Percentiles rank a stretch among this genome's conserved stretches.
Evolutionary conservation across 495 filamentous ascomycete genomes (phyloP).

Genomic region (Mytilinidion resinicola): DNA sequence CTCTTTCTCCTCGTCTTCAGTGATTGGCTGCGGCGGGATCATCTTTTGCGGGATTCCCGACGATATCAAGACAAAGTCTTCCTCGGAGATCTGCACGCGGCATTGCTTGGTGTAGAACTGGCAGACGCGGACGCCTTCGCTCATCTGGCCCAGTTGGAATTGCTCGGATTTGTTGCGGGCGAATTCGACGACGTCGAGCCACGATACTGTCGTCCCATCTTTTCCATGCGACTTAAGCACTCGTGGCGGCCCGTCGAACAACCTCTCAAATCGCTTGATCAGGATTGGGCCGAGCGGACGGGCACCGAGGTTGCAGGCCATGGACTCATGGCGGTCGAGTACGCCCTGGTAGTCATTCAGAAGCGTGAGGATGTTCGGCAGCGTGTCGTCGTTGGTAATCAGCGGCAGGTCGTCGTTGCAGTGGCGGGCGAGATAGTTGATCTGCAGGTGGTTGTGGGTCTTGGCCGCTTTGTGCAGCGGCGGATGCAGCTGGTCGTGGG

Average conservation of each 20-base stretch:
- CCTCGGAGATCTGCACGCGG: conserved; percentile 78
- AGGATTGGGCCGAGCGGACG: conserved; percentile 75
- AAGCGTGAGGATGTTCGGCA: conserved; percentile 57
- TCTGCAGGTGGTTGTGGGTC: conserved; percentile 55
- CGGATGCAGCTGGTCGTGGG: conserved; percentile 36
- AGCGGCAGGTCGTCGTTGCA: conserved; percentile 56
- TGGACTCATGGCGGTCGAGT: conserved; percentile 74
- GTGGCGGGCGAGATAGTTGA: conserved; percentile 74
- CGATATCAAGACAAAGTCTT: conserved; percentile 74
- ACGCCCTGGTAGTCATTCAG: conserved; percentile 78
- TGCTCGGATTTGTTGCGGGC: conserved; percentile 73
- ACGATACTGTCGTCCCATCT: conserved; percentile 58
- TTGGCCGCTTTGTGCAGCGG: conserved; percentile 49
- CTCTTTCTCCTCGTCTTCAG: conserved; percentile 82
- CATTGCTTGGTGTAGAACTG: conserved; percentile 76
- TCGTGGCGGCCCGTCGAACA: conserved; percentile 74
- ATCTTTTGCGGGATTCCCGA: conserved; percentile 79
- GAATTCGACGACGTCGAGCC: conserved; percentile 82
- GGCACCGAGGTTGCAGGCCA: conserved; percentile 78
- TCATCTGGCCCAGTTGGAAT: conserved; percentile 64
- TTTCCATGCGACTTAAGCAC: conserved; percentile 61
- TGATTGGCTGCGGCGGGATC: conserved; percentile 73
- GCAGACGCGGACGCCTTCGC: conserved; percentile 62
- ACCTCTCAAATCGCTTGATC: conserved; percentile 75
- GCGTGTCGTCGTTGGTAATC: conserved; percentile 52